Evolutionary conservation across 805 yeast species (phyloP).

Genomic region (Saccharomycodes ludwigii): DNA sequence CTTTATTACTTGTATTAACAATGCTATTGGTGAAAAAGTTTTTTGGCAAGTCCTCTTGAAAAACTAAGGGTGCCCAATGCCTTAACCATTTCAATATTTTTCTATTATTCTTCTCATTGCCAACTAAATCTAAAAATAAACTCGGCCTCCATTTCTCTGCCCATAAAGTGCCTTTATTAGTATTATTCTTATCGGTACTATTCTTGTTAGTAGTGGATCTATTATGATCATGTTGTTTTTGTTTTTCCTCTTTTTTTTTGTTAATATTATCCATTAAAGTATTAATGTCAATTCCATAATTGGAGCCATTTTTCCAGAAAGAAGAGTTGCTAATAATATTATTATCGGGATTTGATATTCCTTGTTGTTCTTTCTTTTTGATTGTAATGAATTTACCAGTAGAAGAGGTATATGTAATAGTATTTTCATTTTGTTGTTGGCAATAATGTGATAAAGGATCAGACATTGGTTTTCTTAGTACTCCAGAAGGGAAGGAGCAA

Average conservation of each 20-base stretch:
- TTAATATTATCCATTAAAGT: conserved; percentile 24
- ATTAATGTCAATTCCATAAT: conserved; percentile 29
- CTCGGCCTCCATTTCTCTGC: conserved; percentile 62
- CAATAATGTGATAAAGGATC: no score
- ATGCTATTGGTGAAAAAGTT: conserved; percentile 1
- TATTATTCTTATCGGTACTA: neutral
- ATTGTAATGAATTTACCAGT: no score
- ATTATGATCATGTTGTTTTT: neutral
- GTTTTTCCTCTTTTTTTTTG: conserved; percentile 11
- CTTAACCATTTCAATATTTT: conserved; percentile 49
- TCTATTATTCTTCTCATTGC: conserved; percentile 56
- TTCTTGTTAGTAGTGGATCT: neutral
- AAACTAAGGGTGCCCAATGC: conserved; percentile 53
- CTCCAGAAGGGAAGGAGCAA: no score
- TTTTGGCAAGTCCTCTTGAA: conserved; percentile 30
- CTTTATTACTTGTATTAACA: conserved; percentile 5
- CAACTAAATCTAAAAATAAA: conserved; percentile 52
- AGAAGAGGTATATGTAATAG: no score
- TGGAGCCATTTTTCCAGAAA: conserved; percentile 19
- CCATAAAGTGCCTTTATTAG: conserved; percentile 22
- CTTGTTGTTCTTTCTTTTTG: no score
- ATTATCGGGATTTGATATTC: no score
- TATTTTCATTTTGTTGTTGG: no score
- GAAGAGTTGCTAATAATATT: no score
- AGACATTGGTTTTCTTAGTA: no score